phyloP scores from a whole-genome alignment of 352 stramenopile species.

The Phytophthora hibernalis region DNA sequence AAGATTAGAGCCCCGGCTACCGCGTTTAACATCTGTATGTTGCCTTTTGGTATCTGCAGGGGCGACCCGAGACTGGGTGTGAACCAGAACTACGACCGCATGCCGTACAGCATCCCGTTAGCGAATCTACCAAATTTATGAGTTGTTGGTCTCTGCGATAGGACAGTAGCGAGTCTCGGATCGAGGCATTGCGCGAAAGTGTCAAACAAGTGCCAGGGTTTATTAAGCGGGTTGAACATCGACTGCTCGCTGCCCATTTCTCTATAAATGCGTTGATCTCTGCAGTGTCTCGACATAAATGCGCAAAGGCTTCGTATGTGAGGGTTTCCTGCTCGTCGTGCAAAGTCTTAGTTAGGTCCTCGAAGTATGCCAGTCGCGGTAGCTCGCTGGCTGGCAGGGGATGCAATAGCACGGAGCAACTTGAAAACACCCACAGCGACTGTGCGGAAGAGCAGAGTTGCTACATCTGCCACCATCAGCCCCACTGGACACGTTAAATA shows the following conservation, averaged over 20 bases:
- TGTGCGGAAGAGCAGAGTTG: conserved; percentile 40
- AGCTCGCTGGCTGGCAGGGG: background rate
- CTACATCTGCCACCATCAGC: conserved; percentile 41
- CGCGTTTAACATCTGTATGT: conserved; percentile 10
- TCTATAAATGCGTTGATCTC: conserved; percentile 27
- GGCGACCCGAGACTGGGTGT: conserved; percentile 73
- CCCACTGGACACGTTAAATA: conserved; percentile 45
- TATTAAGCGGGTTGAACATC: background rate
- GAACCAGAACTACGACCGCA: conserved; percentile 80
- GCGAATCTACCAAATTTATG: conserved; percentile 47
- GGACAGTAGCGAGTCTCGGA: background rate
- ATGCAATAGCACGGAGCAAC: conserved; percentile 1
- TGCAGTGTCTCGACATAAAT: conserved; percentile 17
- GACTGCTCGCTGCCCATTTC: conserved; percentile 13
- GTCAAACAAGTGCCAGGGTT: background rate
- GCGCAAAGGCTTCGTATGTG: conserved; percentile 23
- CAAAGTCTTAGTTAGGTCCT: conserved; percentile 40
- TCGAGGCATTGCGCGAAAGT: background rate
- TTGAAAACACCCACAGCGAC: conserved; percentile 21
- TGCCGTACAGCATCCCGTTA: conserved; percentile 80
- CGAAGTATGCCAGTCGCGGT: conserved; percentile 20
- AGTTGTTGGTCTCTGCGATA: background rate
- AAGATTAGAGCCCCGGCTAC: background rate
- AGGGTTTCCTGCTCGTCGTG: conserved; percentile 41
- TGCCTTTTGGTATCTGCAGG: conserved; percentile 33